Evolutionary conservation across 2,329 filamentous ascomycete species (phyloP).

Genomic region (Dactylellina leptospora): DNA sequence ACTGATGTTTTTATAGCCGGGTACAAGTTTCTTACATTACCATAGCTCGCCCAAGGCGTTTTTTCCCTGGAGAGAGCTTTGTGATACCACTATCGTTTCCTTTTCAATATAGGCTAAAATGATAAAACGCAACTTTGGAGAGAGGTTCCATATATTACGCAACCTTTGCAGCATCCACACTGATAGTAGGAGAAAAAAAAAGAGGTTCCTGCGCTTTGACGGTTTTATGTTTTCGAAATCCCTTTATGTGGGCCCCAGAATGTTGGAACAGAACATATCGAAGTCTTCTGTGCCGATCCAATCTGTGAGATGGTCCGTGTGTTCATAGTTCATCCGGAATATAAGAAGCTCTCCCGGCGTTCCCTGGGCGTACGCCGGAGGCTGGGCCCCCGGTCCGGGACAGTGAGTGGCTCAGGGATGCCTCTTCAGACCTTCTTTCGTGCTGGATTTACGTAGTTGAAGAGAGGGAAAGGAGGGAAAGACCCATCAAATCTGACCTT

Average conservation of each 20-base stretch:
- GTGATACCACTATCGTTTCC: conserved; percentile 7
- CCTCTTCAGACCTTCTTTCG: too few species aligned
- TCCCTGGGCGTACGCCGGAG: too few species aligned
- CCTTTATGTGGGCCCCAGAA: neutral
- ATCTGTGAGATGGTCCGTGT: conserved; percentile 33
- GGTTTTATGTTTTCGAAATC: neutral
- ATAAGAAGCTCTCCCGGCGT: neutral
- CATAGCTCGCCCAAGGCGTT: neutral
- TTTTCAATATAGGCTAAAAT: conserved; percentile 44
- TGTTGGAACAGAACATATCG: conserved; percentile 15
- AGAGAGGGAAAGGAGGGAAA: neutral
- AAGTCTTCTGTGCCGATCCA: conserved; percentile 11
- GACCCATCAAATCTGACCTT: too few species aligned
- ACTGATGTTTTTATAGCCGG: neutral
- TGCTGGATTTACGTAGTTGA: neutral
- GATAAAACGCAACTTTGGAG: conserved; percentile 41
- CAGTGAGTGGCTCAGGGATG: too few species aligned
- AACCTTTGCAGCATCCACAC: conserved; percentile 30
- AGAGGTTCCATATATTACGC: conserved; percentile 45
- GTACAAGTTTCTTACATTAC: too few species aligned
- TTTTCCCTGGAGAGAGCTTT: neutral
- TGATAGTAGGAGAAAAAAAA: conserved; percentile 16
- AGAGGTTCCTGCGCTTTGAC: conserved; percentile 49
- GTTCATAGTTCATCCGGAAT: conserved; percentile 23
- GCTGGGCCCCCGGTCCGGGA: conserved; percentile 23